Percentiles rank a stretch among this genome's conserved stretches.
phyloP scores from a whole-genome alignment of 805 yeast species.

The Nakazawaea wyomingensis region DNA sequence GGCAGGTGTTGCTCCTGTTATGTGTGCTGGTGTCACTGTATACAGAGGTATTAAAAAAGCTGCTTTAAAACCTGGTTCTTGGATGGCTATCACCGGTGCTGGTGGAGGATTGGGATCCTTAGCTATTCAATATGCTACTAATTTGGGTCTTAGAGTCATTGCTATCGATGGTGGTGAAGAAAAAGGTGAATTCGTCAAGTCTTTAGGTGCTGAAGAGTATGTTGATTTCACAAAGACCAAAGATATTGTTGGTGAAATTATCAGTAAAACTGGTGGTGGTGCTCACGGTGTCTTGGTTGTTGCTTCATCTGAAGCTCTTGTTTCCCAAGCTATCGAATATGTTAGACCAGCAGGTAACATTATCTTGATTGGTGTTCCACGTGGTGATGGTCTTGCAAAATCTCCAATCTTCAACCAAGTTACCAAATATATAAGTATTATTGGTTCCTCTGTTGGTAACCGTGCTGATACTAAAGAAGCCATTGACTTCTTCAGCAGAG shows the following conservation, averaged over 20 bases:
- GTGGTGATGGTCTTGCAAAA: conserved; percentile 63
- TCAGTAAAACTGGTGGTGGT: conserved; percentile 42
- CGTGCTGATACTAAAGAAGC: conserved; percentile 82
- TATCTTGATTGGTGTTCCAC: conserved; percentile 64
- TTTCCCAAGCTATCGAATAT: conserved; percentile 51
- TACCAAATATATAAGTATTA: conserved; percentile 63
- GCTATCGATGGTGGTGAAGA: conserved; percentile 75
- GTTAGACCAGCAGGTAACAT: conserved; percentile 58
- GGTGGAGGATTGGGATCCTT: conserved; percentile 78
- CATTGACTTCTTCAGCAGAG: conserved; percentile 63
- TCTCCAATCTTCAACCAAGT: conserved; percentile 72
- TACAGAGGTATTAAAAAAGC: conserved; percentile 66
- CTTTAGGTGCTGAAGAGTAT: conserved; percentile 59
- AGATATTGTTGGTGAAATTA: conserved; percentile 37
- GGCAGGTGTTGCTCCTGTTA: conserved; percentile 45
- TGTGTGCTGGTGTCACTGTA: conserved; percentile 66
- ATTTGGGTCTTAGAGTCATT: conserved; percentile 67
- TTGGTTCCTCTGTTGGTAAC: conserved; percentile 86
- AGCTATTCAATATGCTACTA: conserved; percentile 71
- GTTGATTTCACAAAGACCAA: conserved; percentile 45
- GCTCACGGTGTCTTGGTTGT: conserved; percentile 67
- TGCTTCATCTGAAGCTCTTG: conserved; percentile 49
- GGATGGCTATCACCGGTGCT: conserved; percentile 75
- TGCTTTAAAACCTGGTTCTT: conserved; percentile 47
- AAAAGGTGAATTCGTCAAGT: conserved; percentile 47